Evolutionary conservation across 2,329 filamentous ascomycete genomes (phyloP), one percentile per base, ranked within the genome.

Genomic region (Monosporascus ibericus): DNA sequence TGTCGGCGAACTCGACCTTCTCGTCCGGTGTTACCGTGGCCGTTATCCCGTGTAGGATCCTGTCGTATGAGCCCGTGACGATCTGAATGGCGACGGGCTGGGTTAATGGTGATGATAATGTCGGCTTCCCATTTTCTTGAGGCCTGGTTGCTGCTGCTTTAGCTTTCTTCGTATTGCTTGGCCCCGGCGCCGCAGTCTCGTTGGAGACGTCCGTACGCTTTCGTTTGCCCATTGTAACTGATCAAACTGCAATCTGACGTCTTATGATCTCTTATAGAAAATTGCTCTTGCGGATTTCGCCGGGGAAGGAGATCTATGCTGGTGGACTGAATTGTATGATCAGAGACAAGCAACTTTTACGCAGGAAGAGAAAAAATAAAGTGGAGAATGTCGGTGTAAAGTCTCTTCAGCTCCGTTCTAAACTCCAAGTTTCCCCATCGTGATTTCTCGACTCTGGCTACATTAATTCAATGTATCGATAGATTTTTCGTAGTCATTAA

Each of bases 41-140:
- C 7, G 88, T 90, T 63, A 96, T 79, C 55, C 94, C 94, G 69
- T 99, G 94, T 20, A 99, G 80, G 48, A 95, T 84, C 58, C 91
- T 83, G 67, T 99, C 94, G 72, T 99, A 99, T 50, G 92, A 96
- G 47, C 94, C 94, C 6, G 90, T 86, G 55, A 97, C 80, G 59
- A 99, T 86, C 70, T 97, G 94, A 54, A 97, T 78, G n/a, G 86
- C 85, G 60, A 83, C 71, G 44, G 68, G 61, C 46, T 53, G 55
- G 25, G 59, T 55, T 44, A 62, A 47, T 57, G 60, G 55, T 27
- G 7, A 8, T 18, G 17, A 40, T 20, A 17, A 40, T 9, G n/a
- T 34, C 30, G 9, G 30, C 30, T 22, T 18, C 14, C 20, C 14
- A 6, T 46, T 46, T 14, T 46, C 22, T n/a, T n/a, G 52, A 42